phyloP scores from a whole-genome alignment of 164 flowering plant species.

The Chimonanthus salicifolius region DNA sequence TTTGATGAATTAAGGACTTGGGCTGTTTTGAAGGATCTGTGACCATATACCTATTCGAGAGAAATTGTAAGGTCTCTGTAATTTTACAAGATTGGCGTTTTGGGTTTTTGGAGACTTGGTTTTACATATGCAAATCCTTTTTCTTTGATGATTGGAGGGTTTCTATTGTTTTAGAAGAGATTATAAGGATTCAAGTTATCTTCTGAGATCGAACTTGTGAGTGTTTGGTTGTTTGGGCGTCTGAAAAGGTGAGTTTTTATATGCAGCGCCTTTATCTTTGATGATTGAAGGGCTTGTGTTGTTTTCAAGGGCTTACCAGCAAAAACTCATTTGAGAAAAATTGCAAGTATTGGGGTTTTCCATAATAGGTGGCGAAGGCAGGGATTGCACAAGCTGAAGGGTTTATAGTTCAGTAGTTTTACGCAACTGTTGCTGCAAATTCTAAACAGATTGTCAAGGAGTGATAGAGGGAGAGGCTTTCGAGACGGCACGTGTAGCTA shows the following conservation, averaged over 20 bases:
- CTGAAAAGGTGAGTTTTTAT: not conserved
- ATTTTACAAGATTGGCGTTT: not conserved
- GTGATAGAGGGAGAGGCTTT: not conserved
- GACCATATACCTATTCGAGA: no score
- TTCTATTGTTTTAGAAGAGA: not conserved
- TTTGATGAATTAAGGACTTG: no score
- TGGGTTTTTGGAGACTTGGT: not conserved
- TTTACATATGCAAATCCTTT: not conserved
- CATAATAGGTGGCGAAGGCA: not conserved
- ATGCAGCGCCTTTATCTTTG: no score
- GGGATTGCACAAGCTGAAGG: not conserved
- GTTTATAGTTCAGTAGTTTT: not conserved
- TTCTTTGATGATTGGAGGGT: not conserved
- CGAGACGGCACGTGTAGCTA: constrained; percentile 10
- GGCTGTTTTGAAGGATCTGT: no score
- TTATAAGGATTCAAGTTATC: not conserved
- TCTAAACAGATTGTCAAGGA: not conserved
- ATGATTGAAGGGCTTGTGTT: not conserved
- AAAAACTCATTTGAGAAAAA: not conserved
- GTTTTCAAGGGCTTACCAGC: not conserved
- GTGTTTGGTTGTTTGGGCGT: not conserved
- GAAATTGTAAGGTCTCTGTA: no score
- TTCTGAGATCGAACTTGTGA: not conserved
- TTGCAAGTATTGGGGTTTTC: not conserved
- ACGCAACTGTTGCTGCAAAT: not conserved